A percentile compares a stretch with the other conserved stretches of the same genome.
Conservation (phyloP, 345 rosid genomes). For the Combretum micranthum region DNA sequence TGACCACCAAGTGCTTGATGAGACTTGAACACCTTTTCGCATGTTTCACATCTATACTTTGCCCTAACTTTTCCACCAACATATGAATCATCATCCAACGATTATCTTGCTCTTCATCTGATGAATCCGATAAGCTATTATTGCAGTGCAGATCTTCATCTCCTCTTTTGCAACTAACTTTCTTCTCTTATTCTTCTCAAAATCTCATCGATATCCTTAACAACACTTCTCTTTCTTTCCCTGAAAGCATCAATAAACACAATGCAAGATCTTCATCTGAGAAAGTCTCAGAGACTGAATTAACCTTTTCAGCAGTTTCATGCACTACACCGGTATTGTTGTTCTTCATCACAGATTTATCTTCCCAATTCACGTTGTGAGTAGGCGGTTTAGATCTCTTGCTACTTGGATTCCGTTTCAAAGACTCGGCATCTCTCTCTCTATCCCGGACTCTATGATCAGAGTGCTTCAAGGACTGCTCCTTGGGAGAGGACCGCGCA, state of each 20-base stretch:
- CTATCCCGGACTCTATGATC: too few relatives aligned
- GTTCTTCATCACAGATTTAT: conserved; percentile 19
- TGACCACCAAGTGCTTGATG: conserved; percentile 33
- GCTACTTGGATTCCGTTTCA: too few relatives aligned
- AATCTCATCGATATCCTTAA: background rate
- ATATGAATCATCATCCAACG: too few relatives aligned
- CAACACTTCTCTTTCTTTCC: conserved; percentile 1
- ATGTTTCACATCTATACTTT: conserved; percentile 16
- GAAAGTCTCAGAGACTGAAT: conserved; percentile 16
- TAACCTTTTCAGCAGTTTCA: conserved; percentile 28
- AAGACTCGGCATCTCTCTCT: too few relatives aligned
- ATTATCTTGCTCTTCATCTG: background rate
- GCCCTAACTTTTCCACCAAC: background rate
- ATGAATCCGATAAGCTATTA: too few relatives aligned
- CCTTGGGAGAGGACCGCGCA: too few relatives aligned
- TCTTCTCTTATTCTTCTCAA: background rate
- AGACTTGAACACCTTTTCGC: conserved; percentile 21
- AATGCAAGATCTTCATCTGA: conserved; percentile 27
- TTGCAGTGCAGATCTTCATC: conserved; percentile 1
- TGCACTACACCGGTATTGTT: conserved; percentile 12
- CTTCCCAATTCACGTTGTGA: conserved; percentile 3
- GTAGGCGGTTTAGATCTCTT: background rate
- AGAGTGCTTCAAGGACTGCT: too few relatives aligned
- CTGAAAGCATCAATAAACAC: conserved; percentile 23
- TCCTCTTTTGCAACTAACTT: background rate